A percentile compares a stretch with the other conserved stretches of the same genome.
Evolutionary conservation across 805 yeast species (phyloP).

Genomic region (Cephaloascus fragrans): DNA sequence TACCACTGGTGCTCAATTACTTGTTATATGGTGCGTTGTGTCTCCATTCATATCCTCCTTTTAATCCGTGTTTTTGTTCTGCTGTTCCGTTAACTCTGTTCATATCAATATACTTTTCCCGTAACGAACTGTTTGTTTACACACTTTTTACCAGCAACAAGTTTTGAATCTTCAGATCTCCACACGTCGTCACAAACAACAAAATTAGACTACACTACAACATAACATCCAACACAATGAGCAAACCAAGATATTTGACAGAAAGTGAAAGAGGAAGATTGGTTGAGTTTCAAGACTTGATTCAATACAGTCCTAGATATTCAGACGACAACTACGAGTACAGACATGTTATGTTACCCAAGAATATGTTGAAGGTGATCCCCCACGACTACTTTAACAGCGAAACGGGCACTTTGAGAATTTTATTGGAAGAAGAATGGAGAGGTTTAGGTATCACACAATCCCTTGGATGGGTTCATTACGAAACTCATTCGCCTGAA

Average conservation of each 20-base stretch:
- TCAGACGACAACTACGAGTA: conserved; percentile 89
- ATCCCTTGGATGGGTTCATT: conserved; percentile 95
- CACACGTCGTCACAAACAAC: no score
- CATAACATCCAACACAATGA: no score
- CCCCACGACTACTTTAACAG: conserved; percentile 91
- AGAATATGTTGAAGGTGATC: conserved; percentile 86
- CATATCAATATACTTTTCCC: no score
- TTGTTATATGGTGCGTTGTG: no score
- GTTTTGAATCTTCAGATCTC: no score
- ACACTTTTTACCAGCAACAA: no score
- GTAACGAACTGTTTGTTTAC: no score
- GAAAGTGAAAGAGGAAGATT: conserved; percentile 80
- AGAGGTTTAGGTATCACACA: conserved; percentile 96
- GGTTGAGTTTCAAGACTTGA: conserved; percentile 84
- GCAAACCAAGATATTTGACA: conserved; percentile 62
- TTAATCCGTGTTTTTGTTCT: no score
- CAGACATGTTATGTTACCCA: conserved; percentile 95
- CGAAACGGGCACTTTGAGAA: conserved; percentile 88
- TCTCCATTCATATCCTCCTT: no score
- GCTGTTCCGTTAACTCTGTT: no score
- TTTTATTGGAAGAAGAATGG: conserved; percentile 95
- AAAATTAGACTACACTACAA: no score
- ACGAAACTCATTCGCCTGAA: conserved; percentile 96
- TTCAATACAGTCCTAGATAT: conserved; percentile 90
- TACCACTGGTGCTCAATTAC: no score